Base-by-base conservation (phyloP, 106 monocot species). In the Posidonia australis region DNA sequence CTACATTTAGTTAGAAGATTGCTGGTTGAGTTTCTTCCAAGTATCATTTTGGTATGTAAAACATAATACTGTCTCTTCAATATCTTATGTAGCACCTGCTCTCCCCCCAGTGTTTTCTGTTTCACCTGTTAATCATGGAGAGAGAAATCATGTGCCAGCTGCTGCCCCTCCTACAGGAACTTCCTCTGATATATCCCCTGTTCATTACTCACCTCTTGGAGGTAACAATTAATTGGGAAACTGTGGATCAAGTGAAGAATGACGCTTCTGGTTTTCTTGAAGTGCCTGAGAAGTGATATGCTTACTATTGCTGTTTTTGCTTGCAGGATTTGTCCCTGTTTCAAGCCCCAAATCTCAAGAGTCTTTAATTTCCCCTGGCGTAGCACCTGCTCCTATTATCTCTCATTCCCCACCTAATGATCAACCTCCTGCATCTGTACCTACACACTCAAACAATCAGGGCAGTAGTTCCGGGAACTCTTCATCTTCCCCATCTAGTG, bases 271-370 rank as follows among this genome's bases (percentile, higher is more conserved):
- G 21, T 58, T 22, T 22, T 13, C 31, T 30, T 58, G 27, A 1
- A 22, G 7, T 58, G 58, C 24, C 5, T 4, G 0, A 36, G 11
- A 0, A 9, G 2, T 16, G 14, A 25, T 58, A 19, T 42, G 41
- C n/a, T 61, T 18, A 43, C 3, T 41, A 16, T 20, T 27, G 13
- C 42, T 22, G 16, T 28, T 32, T 29, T 47, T 74, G 72, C 27
- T 66, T 69, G 68, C 75, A 81, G 81, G 67, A 54, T 71, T 80
- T 54, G 56, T 61, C 62, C 86, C 90, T 52, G 13, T 60, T 30
- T 73, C 71, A 44, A 86, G 77, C 61, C 83, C 83, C 13, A 31
- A 26, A 57, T 66, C 76, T 36, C 68, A 69, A 55, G 64, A 81
- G 62, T 45, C 54, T 51, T 27, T 65, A 48, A 28, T 27, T 25